These are phyloP conservation scores for Trichoderma hamatum DNA, from an alignment of 2,329 filamentous ascomycete genomes.

Conservation along the genomic window DNA sequence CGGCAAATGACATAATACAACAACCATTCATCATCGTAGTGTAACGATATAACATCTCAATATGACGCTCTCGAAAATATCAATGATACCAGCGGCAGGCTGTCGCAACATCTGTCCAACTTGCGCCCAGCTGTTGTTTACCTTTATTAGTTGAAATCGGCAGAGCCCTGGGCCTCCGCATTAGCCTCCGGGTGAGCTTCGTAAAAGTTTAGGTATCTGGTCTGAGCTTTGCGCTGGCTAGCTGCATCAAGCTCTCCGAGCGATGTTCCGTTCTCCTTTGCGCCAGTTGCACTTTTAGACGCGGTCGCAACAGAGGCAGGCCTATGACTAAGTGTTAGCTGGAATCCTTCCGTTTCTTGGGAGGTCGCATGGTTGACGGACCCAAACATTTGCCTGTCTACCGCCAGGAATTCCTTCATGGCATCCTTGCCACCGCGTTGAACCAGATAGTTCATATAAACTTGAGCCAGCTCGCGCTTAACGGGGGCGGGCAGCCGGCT, in stretches of 20 bases:
- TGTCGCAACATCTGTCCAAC: conserved; percentile 8
- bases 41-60: conserved; percentile 9
- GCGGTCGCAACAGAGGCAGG: conserved; percentile 32
- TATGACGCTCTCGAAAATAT: conserved; percentile 24
- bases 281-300: conserved; percentile 27
- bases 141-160: conserved; percentile 53
- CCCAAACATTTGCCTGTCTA: conserved; percentile 90
- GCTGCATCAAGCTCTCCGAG: conserved; percentile 54
- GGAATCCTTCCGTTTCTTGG: conserved; percentile 9
- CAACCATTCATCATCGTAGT: conserved; percentile 4
- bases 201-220: conserved; percentile 55
- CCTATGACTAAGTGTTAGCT: conserved; percentile 29
- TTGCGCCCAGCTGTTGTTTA: not conserved
- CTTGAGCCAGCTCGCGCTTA: conserved; percentile 74
- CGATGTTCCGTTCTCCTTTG: conserved; percentile 52
- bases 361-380: conserved; percentile 43
- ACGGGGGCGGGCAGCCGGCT: conserved; percentile 68
- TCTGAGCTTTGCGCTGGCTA: conserved; percentile 55
- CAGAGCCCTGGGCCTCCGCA: conserved; percentile 52
- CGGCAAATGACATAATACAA: conserved; percentile 27
- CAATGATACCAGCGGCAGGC: conserved; percentile 6
- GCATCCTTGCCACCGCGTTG: conserved; percentile 79
- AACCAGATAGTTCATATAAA: conserved; percentile 83
- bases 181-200: conserved; percentile 54
- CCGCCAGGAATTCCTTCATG: conserved; percentile 80